phyloP scores from a whole-genome alignment of 805 yeast genomes.

The Dipodascopsis uninucleata region DNA sequence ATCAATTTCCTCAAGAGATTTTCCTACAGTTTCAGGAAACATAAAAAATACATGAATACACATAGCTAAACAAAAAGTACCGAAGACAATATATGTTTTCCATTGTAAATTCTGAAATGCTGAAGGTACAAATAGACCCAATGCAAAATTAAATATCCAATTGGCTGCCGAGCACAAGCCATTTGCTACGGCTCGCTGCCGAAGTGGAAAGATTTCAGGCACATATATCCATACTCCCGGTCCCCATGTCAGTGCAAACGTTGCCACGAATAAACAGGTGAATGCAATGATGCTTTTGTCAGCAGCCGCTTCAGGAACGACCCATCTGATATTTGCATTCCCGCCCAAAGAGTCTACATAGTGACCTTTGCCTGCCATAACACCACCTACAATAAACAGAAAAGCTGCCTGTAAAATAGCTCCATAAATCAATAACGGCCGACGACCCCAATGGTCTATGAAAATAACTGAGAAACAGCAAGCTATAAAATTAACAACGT shows the following conservation, averaged over 20 bases:
- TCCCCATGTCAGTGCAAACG: constrained; percentile 52
- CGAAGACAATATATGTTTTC: constrained; percentile 57
- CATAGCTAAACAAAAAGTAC: constrained; percentile 48
- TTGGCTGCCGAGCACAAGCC: constrained; percentile 55
- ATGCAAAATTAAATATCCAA: constrained; percentile 62
- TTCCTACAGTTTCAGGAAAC: constrained; percentile 69
- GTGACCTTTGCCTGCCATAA: constrained; percentile 10
- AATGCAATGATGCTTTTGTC: constrained; percentile 46
- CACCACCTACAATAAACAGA: constrained; percentile 20
- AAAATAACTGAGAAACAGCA: constrained; percentile 58
- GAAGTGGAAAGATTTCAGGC: constrained; percentile 57
- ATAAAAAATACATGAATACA: constrained; percentile 45
- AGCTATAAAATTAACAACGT: constrained; percentile 49
- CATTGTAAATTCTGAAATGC: constrained; percentile 53
- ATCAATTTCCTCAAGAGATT: constrained; percentile 68
- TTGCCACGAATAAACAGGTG: constrained; percentile 51
- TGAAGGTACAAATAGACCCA: constrained; percentile 41
- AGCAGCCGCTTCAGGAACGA: constrained; percentile 30
- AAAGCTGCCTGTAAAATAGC: constrained; percentile 16
- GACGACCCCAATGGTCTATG: constrained; percentile 60
- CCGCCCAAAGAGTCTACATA: constrained; percentile 19
- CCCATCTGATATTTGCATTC: constrained; percentile 20
- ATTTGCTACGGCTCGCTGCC: constrained; percentile 63
- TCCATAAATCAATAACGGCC: constrained; percentile 40
- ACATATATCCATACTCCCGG: constrained; percentile 56